phyloP scores from a whole-genome alignment of 257 asterid genomes.

The Petrea volubilis region DNA sequence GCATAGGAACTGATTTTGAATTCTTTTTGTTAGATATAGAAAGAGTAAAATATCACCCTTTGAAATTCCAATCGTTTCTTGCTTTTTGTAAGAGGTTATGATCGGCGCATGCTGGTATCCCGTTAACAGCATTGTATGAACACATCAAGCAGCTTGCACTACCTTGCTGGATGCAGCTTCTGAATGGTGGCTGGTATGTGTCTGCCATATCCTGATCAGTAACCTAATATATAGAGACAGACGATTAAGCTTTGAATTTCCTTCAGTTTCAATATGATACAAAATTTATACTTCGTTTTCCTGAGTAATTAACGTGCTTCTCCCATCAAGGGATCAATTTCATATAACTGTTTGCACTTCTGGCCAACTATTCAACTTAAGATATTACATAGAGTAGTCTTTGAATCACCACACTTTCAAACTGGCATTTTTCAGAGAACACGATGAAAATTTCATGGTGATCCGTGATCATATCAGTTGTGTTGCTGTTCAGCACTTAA shows the following conservation, averaged over 20 bases:
- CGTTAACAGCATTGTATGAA: slow-evolving; percentile 80
- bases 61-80: slow-evolving; percentile 79
- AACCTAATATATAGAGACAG: slow-evolving; percentile 57
- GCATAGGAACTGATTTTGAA: neutral
- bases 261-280: neutral
- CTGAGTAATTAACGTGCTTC: no score
- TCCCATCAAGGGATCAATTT: neutral
- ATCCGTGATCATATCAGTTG: slow-evolving; percentile 5
- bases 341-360: no score
- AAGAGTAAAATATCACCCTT: slow-evolving; percentile 57
- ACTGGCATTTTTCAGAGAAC: neutral
- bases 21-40: slow-evolving; percentile 12
- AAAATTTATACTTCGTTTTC: neutral
- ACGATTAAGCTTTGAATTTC: slow-evolving; percentile 17
- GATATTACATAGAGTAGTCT: neutral
- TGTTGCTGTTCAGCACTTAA: neutral
- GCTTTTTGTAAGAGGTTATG: slow-evolving; percentile 66
- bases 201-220: slow-evolving; percentile 87
- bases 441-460: slow-evolving; percentile 10
- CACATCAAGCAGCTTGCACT: slow-evolving; percentile 97
- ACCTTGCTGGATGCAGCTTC: slow-evolving; percentile 75
- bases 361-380: no score
- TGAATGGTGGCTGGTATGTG: slow-evolving; percentile 84
- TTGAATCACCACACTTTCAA: neutral
- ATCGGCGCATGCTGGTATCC: slow-evolving; percentile 86